These are phyloP conservation scores for Trichomonascaceae sp. DNA, from an alignment of 1,139 yeast species.

Conservation along the genomic window DNA sequence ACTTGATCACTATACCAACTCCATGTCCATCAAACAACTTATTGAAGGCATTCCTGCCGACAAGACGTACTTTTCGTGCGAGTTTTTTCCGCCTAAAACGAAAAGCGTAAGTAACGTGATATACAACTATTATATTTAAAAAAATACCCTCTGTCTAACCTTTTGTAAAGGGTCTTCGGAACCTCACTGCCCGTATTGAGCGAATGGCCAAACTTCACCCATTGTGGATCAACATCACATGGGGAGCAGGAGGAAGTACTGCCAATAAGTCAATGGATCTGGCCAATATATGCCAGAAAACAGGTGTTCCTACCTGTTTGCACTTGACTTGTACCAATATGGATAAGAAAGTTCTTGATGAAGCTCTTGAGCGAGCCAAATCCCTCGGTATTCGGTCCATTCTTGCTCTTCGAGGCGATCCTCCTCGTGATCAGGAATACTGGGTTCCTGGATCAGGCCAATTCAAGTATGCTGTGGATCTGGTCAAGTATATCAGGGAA, in stretches of 20 bases:
- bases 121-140: not conserved
- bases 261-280: conserved; percentile 78
- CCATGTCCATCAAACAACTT: conserved; percentile 51
- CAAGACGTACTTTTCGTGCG: conserved; percentile 73
- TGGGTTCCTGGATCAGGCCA: conserved; percentile 45
- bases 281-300: conserved; percentile 66
- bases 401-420: conserved; percentile 91
- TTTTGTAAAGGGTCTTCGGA: conserved; percentile 59
- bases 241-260: conserved; percentile 99
- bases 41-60: conserved; percentile 45
- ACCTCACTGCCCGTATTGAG: conserved; percentile 75
- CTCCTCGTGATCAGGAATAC: conserved; percentile 78
- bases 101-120: conserved; percentile 43
- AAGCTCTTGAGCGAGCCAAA: conserved; percentile 70
- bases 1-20: conserved; percentile 11
- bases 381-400: conserved; percentile 74
- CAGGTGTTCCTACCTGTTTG: conserved; percentile 80
- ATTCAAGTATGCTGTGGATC: conserved; percentile 72
- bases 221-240: conserved; percentile 82
- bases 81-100: conserved; percentile 96
- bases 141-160: not conserved
- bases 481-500: conserved; percentile 67
- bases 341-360: conserved; percentile 66
- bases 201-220: conserved; percentile 90
- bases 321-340: conserved; percentile 97